Percentiles rank a stretch among this genome's conserved stretches.
phyloP scores from a whole-genome alignment of 225 moss, liverwort and hornwort species.

The Antitrichia curtipendula region DNA sequence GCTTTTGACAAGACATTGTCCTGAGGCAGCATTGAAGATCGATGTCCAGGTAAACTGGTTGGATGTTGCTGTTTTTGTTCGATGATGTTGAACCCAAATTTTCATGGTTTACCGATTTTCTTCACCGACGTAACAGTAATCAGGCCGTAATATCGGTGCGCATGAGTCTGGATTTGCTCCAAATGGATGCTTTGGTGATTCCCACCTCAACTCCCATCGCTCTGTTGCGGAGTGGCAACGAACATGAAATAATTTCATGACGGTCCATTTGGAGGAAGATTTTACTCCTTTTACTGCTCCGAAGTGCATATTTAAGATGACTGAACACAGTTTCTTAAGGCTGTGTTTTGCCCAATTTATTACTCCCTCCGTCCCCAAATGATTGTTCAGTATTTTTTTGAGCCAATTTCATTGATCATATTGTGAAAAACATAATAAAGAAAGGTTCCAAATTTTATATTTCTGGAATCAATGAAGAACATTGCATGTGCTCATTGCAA shows the following conservation, averaged over 20 bases:
- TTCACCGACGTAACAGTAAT: background rate
- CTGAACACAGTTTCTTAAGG: background rate
- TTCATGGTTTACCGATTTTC: background rate
- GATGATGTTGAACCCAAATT: background rate
- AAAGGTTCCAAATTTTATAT: too few species aligned
- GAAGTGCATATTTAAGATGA: background rate
- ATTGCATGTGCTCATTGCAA: too few species aligned
- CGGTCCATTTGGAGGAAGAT: background rate
- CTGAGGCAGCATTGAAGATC: background rate
- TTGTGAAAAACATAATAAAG: too few species aligned
- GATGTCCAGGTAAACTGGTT: background rate
- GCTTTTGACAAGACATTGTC: background rate
- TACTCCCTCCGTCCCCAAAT: too few species aligned
- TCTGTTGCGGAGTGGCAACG: background rate
- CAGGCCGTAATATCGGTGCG: background rate
- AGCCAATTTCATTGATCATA: too few species aligned
- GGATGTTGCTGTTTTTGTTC: background rate
- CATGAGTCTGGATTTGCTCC: background rate
- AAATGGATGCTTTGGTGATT: background rate
- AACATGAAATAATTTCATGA: background rate
- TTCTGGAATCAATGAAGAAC: too few species aligned
- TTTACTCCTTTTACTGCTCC: background rate
- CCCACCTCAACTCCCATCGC: background rate
- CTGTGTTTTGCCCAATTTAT: background rate
- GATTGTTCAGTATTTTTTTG: too few species aligned